Percentiles rank a stretch among this genome's conserved stretches.
phyloP scores from a whole-genome alignment of 2,329 filamentous ascomycete species.

The Plectosphaerella plurivora region DNA sequence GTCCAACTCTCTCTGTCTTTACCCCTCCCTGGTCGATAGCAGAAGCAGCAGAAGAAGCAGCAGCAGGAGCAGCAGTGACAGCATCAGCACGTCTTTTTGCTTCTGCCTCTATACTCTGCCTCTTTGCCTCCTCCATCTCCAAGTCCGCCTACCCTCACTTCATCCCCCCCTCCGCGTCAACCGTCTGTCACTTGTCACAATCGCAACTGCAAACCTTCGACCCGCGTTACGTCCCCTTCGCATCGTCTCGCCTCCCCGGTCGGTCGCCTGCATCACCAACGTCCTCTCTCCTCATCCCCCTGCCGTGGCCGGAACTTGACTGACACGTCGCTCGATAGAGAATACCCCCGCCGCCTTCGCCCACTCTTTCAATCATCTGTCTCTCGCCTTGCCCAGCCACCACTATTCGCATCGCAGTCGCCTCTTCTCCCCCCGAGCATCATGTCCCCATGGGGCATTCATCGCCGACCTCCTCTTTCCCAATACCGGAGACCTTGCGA shows the following conservation, averaged over 20 bases:
- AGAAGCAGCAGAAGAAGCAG: too few relatives aligned
- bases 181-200: background rate
- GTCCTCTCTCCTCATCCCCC: background rate
- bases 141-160: too few relatives aligned
- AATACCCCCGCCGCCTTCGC: background rate
- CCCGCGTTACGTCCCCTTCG: background rate
- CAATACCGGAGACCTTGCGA: background rate
- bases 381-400: background rate
- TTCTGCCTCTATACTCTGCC: too few relatives aligned
- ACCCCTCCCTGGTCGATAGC: background rate
- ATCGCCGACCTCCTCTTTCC: background rate
- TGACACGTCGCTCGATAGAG: background rate
- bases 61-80: too few relatives aligned
- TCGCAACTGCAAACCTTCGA: too few relatives aligned
- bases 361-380: background rate
- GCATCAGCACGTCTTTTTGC: too few relatives aligned
- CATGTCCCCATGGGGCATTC: background rate
- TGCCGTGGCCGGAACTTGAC: background rate
- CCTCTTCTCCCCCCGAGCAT: background rate
- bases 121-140: background rate
- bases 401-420: background rate
- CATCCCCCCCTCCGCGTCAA: too few relatives aligned
- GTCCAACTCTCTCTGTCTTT: background rate
- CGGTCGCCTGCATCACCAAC: background rate
- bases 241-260: background rate